Evolutionary conservation across 257 asterid species (phyloP).

Genomic region (Oldenlandia corymbosa): DNA sequence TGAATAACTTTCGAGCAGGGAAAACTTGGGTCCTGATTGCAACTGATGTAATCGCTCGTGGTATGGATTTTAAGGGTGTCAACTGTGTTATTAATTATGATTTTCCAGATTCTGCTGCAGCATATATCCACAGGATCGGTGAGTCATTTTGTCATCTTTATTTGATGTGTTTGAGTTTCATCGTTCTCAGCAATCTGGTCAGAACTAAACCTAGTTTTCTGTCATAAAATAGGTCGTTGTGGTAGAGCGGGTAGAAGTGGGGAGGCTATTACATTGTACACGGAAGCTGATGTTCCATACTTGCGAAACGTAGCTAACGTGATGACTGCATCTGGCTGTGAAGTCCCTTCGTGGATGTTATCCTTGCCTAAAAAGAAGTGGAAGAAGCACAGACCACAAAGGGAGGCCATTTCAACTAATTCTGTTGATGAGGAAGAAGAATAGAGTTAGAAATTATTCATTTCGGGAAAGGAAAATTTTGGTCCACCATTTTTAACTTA

Average conservation of each 20-base stretch:
- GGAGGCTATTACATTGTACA: constrained; percentile 75
- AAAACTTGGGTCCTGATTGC: constrained; percentile 95
- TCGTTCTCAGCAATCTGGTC: background rate
- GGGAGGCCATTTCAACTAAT: constrained; percentile 53
- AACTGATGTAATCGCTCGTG: constrained; percentile 89
- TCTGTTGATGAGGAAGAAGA: constrained; percentile 35
- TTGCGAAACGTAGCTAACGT: constrained; percentile 74
- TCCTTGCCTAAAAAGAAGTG: constrained; percentile 55
- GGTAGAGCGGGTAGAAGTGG: constrained; percentile 97
- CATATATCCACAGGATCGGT: constrained; percentile 90
- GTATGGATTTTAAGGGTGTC: constrained; percentile 96
- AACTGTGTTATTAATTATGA: constrained; percentile 83
- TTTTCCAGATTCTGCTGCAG: constrained; percentile 80
- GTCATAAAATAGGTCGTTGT: constrained; percentile 49
- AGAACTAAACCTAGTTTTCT: background rate
- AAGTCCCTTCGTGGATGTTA: constrained; percentile 70
- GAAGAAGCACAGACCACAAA: constrained; percentile 84
- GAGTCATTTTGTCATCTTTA: constrained; percentile 23
- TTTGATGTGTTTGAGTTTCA: constrained; percentile 1
- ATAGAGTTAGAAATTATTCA: constrained; percentile 8
- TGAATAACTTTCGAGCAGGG: constrained; percentile 76
- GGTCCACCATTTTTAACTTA: background rate
- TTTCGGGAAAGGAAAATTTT: background rate
- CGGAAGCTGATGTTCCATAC: constrained; percentile 68
- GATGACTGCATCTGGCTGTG: constrained; percentile 74